Base-by-base conservation (phyloP, 768 basidiomycete species). In the Lentinula aciculospora region DNA sequence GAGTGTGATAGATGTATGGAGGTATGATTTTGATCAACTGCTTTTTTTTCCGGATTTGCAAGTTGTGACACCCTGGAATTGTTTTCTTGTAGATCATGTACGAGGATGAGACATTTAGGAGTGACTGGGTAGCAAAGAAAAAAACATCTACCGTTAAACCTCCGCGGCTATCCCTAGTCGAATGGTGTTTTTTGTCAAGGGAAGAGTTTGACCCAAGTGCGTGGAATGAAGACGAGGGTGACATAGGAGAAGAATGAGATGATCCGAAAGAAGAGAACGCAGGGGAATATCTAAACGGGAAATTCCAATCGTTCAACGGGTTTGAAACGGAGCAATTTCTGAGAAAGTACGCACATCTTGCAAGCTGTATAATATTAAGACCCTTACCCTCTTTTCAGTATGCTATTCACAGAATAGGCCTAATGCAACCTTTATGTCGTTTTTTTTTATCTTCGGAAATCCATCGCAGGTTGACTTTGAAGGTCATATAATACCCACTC, bases 1-100 rank as follows among this genome's bases (percentile, higher is more conserved):
- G 53, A 54, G n/a, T 54, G 53, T 37, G 53, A 54, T n/a, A 23
- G 40, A 28, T 54, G 53, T 32, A 54, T 54, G 39, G 40, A 54
- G 39, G 37, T 51, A 4, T 1, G 49, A 10, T 2, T 32, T 17
- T 23, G n/a, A n/a, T n/a, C n/a, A n/a, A n/a, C n/a, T 47, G 8
- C 25, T 47, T 21, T 28, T 23, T 3, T 27, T 28, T 47, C 4
- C n/a, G 6, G n/a, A 4, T 17, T 47, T 27, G 12, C 25, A 13
- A 10, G 25, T 13, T 47, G 9, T 4, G 12, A 25, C 9, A 47
- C 27, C 7, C 28, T 32, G 12, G 12, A 29, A 28, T 27, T 19
- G 27, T 29, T 17, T 8, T 7, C 28, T 27, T 6, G 21, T 36
- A 51, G 49, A 17, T 54, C n/a, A 54, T 54, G 53, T 54, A 54